These are phyloP conservation scores for Epichloe sibirici DNA, from an alignment of 2,329 filamentous ascomycete species.

Conservation along the genomic window DNA sequence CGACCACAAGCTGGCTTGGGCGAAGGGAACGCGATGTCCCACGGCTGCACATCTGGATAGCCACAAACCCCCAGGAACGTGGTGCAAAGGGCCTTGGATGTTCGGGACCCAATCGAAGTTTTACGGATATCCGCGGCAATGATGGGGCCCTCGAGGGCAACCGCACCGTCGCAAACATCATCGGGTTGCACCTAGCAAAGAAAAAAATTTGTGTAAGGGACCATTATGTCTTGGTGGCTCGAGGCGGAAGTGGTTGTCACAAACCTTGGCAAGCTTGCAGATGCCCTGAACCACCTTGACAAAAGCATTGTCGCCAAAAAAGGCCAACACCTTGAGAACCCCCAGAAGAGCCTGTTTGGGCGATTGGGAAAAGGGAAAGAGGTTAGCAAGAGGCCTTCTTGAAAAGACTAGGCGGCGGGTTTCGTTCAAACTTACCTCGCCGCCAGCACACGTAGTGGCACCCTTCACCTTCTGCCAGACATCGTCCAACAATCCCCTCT, in stretches of 20 bases:
- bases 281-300: constrained; percentile 18
- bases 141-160: constrained; percentile 40
- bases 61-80: constrained; percentile 41
- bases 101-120: constrained; percentile 34
- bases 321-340: constrained; percentile 30
- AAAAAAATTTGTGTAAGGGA: background rate
- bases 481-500: constrained; percentile 9
- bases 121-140: constrained; percentile 35
- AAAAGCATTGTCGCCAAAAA: constrained; percentile 29
- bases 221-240: background rate
- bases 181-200: constrained; percentile 31
- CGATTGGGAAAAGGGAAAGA: background rate
- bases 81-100: constrained; percentile 38
- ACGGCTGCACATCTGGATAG: constrained; percentile 31
- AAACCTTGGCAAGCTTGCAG: constrained; percentile 22
- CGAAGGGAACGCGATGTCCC: constrained; percentile 31
- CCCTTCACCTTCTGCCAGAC: constrained; percentile 15
- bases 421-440: constrained; percentile 11
- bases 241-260: background rate
- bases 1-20: constrained; percentile 25
- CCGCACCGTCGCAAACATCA: constrained; percentile 43
- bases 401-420: background rate
- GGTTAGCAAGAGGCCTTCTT: background rate
- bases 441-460: constrained; percentile 13
- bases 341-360: constrained; percentile 12